These are phyloP conservation scores for Starmerella gropengiesseri DNA, from an alignment of 805 yeast genomes.

Conservation along the genomic window DNA sequence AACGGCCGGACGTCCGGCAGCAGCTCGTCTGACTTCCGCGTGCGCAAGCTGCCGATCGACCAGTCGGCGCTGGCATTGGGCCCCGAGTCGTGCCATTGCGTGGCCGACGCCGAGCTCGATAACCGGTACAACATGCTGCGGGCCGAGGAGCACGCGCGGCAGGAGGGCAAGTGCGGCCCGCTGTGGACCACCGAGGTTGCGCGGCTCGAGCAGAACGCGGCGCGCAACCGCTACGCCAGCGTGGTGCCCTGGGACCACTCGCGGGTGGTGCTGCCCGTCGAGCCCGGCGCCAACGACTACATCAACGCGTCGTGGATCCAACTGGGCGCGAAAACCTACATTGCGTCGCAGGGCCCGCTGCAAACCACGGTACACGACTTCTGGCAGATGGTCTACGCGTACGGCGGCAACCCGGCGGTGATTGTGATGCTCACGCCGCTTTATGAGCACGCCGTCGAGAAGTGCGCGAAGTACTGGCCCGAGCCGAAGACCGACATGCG, in stretches of 20 bases:
- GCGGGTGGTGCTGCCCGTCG: conserved; percentile 37
- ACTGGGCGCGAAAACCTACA: conserved; percentile 35
- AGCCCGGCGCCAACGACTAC: conserved; percentile 39
- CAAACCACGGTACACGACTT: conserved; percentile 66
- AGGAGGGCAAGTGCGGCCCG: conserved; percentile 24
- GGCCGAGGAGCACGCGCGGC: conserved; percentile 27
- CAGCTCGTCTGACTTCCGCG: conserved; percentile 6
- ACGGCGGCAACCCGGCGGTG: conserved; percentile 55
- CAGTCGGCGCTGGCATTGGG: conserved; percentile 14
- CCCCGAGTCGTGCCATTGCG: conserved; percentile 25
- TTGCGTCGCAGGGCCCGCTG: conserved; percentile 88
- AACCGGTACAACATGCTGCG: conserved; percentile 24
- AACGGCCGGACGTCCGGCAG: background rate
- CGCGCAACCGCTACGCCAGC: conserved; percentile 49
- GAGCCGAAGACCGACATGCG: conserved; percentile 26
- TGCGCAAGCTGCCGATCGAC: conserved; percentile 21
- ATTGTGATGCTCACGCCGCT: conserved; percentile 70
- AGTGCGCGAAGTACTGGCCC: conserved; percentile 78
- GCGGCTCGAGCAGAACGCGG: conserved; percentile 20
- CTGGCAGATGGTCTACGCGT: conserved; percentile 64
- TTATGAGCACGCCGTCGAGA: conserved; percentile 62
- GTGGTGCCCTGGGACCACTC: conserved; percentile 57
- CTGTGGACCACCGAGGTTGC: conserved; percentile 23
- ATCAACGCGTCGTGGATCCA: conserved; percentile 77
- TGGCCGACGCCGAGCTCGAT: conserved; percentile 24